Evolutionary conservation across 306 rosid genomes (phyloP).

Genomic region (Ceratonia siliqua): DNA sequence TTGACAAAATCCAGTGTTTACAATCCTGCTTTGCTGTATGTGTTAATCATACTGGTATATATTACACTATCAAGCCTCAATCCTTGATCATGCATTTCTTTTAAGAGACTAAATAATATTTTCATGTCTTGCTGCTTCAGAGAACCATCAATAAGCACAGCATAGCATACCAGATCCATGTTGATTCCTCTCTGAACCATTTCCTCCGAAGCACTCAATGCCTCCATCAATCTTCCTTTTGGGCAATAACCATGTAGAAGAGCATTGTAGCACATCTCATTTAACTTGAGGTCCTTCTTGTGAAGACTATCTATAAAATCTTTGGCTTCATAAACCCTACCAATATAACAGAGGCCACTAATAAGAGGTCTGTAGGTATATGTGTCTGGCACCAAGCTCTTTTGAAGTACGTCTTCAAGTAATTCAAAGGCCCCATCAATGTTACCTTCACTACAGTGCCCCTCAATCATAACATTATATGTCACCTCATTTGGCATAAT

Average conservation of each 20-base stretch:
- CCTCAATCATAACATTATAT: constrained; percentile 89
- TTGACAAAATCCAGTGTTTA: too few species aligned
- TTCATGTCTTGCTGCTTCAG: constrained; percentile 57
- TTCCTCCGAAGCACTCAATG: constrained; percentile 63
- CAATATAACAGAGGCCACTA: constrained; percentile 73
- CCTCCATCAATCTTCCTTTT: constrained; percentile 81
- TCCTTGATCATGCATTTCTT: constrained; percentile 67
- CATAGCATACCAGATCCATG: constrained; percentile 84
- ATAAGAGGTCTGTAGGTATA: constrained; percentile 82
- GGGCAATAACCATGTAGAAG: constrained; percentile 82
- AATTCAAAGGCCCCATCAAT: constrained; percentile 72
- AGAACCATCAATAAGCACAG: constrained; percentile 72
- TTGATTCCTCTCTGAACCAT: constrained; percentile 76
- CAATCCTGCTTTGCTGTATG: constrained; percentile 72
- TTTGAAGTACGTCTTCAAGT: constrained; percentile 69
- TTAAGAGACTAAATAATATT: constrained; percentile 56
- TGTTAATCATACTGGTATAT: constrained; percentile 84
- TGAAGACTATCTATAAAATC: constrained; percentile 72
- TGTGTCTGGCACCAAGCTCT: constrained; percentile 78
- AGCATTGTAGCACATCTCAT: constrained; percentile 83
- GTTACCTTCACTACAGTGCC: constrained; percentile 64
- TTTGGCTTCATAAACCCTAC: constrained; percentile 79
- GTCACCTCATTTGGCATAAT: constrained; percentile 86
- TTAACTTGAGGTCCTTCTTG: constrained; percentile 55
- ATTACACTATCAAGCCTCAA: constrained; percentile 73